Conservation (phyloP, 192 early-diverging fungal species). For the Geosiphon pyriformis region DNA sequence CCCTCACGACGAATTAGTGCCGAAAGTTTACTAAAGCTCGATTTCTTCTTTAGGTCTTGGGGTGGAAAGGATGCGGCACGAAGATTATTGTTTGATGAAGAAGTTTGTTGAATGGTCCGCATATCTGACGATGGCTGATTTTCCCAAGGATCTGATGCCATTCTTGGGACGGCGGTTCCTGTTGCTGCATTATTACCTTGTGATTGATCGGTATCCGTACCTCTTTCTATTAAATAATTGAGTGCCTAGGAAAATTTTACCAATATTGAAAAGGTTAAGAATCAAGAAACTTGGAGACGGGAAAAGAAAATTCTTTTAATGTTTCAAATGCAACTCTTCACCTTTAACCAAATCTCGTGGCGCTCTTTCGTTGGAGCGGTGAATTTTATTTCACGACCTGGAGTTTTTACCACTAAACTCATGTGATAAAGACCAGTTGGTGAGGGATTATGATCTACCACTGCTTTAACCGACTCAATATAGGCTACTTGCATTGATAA, state of each 20-base stretch:
- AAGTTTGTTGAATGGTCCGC: neutral
- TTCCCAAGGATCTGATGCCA: slow-evolving; percentile 14
- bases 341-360: slow-evolving; percentile 71
- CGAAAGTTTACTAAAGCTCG: slow-evolving; percentile 18
- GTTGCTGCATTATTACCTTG: slow-evolving; percentile 2
- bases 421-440: slow-evolving; percentile 43
- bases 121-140: slow-evolving; percentile 1
- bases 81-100: no score
- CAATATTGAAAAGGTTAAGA: no score
- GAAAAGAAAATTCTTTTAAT: no score
- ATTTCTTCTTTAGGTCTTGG: slow-evolving; percentile 3
- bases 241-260: slow-evolving; percentile 13
- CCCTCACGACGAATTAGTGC: slow-evolving; percentile 13
- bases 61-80: no score
- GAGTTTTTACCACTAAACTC: slow-evolving; percentile 63
- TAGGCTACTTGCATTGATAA: slow-evolving; percentile 45
- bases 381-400: slow-evolving; percentile 65
- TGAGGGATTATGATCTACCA: slow-evolving; percentile 39
- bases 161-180: neutral
- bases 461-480: slow-evolving; percentile 54
- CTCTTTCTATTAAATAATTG: slow-evolving; percentile 9
- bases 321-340: slow-evolving; percentile 17
- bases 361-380: slow-evolving; percentile 58
- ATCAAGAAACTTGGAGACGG: neutral
- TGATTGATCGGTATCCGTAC: neutral